Evolutionary conservation across 1,284 basidiomycete genomes (phyloP).

Genomic region (Ustilago sp.): DNA sequence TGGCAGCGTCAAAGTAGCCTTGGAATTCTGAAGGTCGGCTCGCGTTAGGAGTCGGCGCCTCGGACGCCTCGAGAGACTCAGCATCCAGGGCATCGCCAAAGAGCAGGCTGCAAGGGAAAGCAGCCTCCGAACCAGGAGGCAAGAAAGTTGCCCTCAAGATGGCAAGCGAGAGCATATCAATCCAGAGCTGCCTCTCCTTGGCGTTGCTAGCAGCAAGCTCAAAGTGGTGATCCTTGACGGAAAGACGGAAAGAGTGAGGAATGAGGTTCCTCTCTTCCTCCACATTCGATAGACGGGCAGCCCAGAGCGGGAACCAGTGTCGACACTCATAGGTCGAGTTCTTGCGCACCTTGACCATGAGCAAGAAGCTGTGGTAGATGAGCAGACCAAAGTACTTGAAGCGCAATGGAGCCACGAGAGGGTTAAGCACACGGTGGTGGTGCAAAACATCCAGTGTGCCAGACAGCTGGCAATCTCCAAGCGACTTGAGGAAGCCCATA

Average conservation of each 20-base stretch:
- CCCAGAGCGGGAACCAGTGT: conserved; percentile 67
- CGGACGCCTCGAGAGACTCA: conserved; percentile 30
- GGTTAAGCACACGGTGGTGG: conserved; percentile 57
- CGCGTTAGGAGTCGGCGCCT: conserved; percentile 48
- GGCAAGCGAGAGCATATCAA: conserved; percentile 53
- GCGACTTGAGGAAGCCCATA: conserved; percentile 49
- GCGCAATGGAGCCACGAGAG: conserved; percentile 63
- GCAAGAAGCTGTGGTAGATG: conserved; percentile 61
- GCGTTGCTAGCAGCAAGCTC: conserved; percentile 63
- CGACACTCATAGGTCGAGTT: conserved; percentile 60
- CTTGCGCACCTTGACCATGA: conserved; percentile 67
- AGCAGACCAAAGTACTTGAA: conserved; percentile 67
- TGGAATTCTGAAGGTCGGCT: conserved; percentile 35
- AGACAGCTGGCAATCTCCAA: conserved; percentile 62
- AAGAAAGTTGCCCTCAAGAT: conserved; percentile 48
- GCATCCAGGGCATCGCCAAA: conserved; percentile 37
- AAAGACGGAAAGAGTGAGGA: conserved; percentile 62
- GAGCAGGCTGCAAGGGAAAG: conserved; percentile 60
- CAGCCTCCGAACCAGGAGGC: conserved; percentile 44
- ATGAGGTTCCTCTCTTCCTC: conserved; percentile 52
- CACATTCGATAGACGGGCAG: conserved; percentile 50
- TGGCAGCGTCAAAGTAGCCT: conserved; percentile 36
- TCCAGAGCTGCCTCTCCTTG: conserved; percentile 63
- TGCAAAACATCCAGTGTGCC: conserved; percentile 67
- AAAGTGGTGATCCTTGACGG: conserved; percentile 64